Evolutionary conservation across 2,329 filamentous ascomycete genomes (phyloP).

Genomic region (Arthrobotrys sphaeroides): DNA sequence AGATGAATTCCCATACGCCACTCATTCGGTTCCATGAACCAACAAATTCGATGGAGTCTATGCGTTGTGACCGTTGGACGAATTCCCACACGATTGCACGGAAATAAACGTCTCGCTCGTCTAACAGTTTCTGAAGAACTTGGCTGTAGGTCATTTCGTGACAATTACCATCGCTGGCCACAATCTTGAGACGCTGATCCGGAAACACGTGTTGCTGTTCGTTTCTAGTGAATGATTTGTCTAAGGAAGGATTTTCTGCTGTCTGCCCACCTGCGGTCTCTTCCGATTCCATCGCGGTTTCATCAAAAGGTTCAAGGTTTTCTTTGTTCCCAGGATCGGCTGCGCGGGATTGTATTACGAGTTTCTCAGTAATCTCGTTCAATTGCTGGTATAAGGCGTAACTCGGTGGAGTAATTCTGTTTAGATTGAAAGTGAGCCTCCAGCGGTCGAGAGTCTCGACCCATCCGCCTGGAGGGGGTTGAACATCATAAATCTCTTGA

Average conservation of each 20-base stretch:
- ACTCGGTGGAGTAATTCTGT: constrained; percentile 33
- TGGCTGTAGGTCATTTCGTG: constrained; percentile 27
- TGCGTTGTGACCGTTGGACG: background rate
- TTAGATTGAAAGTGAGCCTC: constrained; percentile 40
- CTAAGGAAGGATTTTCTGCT: background rate
- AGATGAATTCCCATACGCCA: constrained; percentile 39
- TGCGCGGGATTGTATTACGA: too few species aligned
- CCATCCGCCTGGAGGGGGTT: constrained; percentile 31
- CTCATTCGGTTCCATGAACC: constrained; percentile 31
- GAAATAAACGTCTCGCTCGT: constrained; percentile 47
- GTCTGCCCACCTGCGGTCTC: background rate
- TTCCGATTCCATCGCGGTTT: background rate
- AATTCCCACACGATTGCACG: constrained; percentile 47
- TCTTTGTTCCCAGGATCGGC: background rate
- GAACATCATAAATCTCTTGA: constrained; percentile 31
- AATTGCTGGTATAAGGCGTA: background rate
- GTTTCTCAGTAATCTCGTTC: background rate
- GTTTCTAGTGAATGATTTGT: background rate
- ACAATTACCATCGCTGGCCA: background rate
- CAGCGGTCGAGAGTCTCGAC: constrained; percentile 8
- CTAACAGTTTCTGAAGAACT: constrained; percentile 35
- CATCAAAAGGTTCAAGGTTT: background rate
- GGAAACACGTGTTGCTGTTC: constrained; percentile 2
- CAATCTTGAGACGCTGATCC: constrained; percentile 19
- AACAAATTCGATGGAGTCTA: constrained; percentile 14